Conservation (phyloP, 768 basidiomycete genomes). For the Coprinopsis strossmayeri region DNA sequence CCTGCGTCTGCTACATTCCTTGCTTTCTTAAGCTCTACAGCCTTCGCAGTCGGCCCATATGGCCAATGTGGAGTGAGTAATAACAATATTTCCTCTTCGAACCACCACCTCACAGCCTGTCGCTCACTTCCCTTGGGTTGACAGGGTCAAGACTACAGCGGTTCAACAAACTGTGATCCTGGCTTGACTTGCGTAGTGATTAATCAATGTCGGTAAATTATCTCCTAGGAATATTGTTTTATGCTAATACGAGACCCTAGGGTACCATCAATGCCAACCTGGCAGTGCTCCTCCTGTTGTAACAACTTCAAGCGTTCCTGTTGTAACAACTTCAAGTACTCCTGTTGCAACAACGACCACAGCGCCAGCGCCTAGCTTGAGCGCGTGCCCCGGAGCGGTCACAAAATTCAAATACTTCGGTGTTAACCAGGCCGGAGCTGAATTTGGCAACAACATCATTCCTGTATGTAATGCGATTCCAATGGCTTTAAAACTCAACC, state of each 20-base stretch:
- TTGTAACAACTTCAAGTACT: neutral
- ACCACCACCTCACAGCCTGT: no score
- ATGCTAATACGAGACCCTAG: no score
- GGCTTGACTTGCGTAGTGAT: slow-evolving; percentile 29
- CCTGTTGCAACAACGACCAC: slow-evolving; percentile 8
- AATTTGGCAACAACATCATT: slow-evolving; percentile 44
- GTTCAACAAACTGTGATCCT: slow-evolving; percentile 34
- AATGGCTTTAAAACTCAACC: neutral
- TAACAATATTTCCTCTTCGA: no score
- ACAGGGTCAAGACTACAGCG: slow-evolving; percentile 35
- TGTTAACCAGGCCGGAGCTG: slow-evolving; percentile 57
- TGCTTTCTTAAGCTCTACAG: slow-evolving; percentile 16
- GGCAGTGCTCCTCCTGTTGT: slow-evolving; percentile 18
- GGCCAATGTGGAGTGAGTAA: slow-evolving; percentile 40
- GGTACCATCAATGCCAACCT: slow-evolving; percentile 40
- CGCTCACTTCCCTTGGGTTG: slow-evolving; percentile 4
- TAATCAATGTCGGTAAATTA: slow-evolving; percentile 37
- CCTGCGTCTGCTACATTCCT: slow-evolving; percentile 22
- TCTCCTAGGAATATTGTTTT: no score
- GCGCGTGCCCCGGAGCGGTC: slow-evolving; percentile 8
- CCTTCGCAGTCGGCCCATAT: slow-evolving; percentile 29
- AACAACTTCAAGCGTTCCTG: no score
- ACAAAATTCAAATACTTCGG: slow-evolving; percentile 50
- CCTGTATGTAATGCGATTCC: slow-evolving; percentile 31
- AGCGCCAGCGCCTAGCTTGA: neutral